Conservation (phyloP, 805 yeast genomes). For the Lachancea mirantina region DNA sequence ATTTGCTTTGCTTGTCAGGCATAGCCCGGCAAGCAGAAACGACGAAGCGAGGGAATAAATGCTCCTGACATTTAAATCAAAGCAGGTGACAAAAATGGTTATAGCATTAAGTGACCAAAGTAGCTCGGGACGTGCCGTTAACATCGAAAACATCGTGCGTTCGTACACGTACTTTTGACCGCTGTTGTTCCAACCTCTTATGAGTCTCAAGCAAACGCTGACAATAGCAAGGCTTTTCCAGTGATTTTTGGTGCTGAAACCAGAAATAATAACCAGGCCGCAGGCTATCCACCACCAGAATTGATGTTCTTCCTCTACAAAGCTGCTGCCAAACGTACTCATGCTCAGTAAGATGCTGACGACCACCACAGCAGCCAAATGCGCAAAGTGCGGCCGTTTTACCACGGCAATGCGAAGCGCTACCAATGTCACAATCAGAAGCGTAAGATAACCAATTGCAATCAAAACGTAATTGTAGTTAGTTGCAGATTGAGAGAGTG, state of each 20-base stretch:
- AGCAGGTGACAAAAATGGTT: conserved; percentile 32
- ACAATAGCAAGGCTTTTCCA: conserved; percentile 12
- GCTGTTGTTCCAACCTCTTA: conserved; percentile 81
- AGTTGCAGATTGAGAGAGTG: conserved; percentile 55
- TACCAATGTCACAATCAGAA: conserved; percentile 11
- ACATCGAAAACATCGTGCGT: conserved; percentile 40
- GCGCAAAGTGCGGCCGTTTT: background rate
- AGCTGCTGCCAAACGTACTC: conserved; percentile 75
- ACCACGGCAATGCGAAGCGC: conserved; percentile 7
- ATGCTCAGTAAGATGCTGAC: conserved; percentile 37
- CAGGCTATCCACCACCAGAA: conserved; percentile 82
- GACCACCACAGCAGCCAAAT: conserved; percentile 16
- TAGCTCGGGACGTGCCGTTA: conserved; percentile 30
- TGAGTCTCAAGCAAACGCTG: conserved; percentile 40
- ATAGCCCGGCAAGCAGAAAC: conserved; percentile 39
- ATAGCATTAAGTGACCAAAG: conserved; percentile 44
- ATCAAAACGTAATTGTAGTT: conserved; percentile 57
- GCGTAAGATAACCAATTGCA: conserved; percentile 21
- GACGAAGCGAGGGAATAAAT: conserved; percentile 39
- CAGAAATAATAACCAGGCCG: conserved; percentile 20
- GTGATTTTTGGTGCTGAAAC: conserved; percentile 7
- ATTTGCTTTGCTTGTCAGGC: conserved; percentile 48
- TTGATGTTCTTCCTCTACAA: conserved; percentile 94
- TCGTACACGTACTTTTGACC: conserved; percentile 72
- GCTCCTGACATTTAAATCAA: conserved; percentile 18